Evolutionary conservation across 73 alveolate genomes (phyloP).

Genomic region (Vitrella brassicaformis): DNA sequence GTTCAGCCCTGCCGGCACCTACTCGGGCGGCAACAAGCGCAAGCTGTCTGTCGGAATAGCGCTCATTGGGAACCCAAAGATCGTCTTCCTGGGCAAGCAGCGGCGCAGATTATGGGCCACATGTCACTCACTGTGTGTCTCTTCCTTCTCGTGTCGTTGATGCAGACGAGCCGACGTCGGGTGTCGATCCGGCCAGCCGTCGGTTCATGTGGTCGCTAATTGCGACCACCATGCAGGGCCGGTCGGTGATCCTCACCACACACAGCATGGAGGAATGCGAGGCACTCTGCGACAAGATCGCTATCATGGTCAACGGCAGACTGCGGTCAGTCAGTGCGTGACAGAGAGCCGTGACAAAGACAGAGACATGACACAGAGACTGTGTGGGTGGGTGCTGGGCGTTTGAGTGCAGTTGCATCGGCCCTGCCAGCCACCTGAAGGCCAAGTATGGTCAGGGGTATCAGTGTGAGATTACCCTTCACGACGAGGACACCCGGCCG

Average conservation of each 20-base stretch:
- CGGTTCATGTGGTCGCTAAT: constrained; percentile 74
- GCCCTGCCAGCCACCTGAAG: constrained; percentile 69
- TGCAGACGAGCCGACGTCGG: constrained; percentile 68
- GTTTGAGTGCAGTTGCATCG: constrained; percentile 55
- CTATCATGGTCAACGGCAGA: constrained; percentile 69
- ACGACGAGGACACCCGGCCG: background rate
- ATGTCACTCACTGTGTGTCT: too few species aligned
- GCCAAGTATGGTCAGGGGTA: constrained; percentile 70
- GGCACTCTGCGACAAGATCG: constrained; percentile 68
- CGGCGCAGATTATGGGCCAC: background rate
- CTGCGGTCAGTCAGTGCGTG: constrained; percentile 23
- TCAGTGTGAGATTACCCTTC: constrained; percentile 19
- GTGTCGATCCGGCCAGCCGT: constrained; percentile 81
- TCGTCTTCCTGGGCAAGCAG: constrained; percentile 78
- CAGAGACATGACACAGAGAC: background rate
- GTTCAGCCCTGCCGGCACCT: constrained; percentile 49
- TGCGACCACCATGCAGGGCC: background rate
- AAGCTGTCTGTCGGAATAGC: constrained; percentile 85
- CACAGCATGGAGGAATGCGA: constrained; percentile 89
- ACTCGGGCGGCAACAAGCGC: constrained; percentile 84
- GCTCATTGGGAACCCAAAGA: constrained; percentile 77
- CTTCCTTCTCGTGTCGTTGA: too few species aligned
- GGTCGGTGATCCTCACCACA: constrained; percentile 64
- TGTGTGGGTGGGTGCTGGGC: constrained; percentile 2
- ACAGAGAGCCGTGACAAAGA: background rate